Evolutionary conservation across 192 early-diverging fungal genomes (phyloP), one percentile per base, ranked within the genome.

Genomic region (Chytriomyces confervae): DNA sequence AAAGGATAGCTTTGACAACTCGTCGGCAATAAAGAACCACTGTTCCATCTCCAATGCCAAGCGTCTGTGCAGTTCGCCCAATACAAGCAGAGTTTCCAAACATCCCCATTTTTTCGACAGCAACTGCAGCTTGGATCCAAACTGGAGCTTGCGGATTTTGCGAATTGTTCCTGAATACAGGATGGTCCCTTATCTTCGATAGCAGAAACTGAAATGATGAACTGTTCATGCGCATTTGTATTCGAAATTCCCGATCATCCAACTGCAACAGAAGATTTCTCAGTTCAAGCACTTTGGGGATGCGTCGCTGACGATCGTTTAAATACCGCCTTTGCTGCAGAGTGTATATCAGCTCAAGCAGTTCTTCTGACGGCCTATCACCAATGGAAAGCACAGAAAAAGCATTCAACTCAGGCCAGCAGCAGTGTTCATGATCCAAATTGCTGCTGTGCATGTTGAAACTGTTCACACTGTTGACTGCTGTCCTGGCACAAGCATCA

Each of bases 121-220:
- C 44, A 9, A 75, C 45, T 7, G 64, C 11, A 7, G 64, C 16
- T 27, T 75, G 73, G 27, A 65, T 47, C 70, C 70, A 72, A 57
- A 72, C 70, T 3, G 62, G 73, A 46, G 16, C 13, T 29, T 75
- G 73, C 2, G 11, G 65, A 50, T 75, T 75, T 8, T 44, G 44
- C 7, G 62, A 75, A 50, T 75, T 36, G 45, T 75, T 75, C 10
- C 27, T 0, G 29, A 75, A 75, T 20, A 75, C 73, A 68, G 73
- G 57, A 43, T 66, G 61, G 50, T 62, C 4, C 50, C 36, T 27
- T 20, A 75, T 61, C 16, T 5, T 23, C 48, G 45, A 49, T 27
- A 77, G 44, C 53, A 75, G 76, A 44, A 66, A n/a, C 16, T 7
- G 13, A 61, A 74, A 71, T 2, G 3, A 46, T 13, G 18, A 13